Conservation (phyloP, 1,284 basidiomycete genomes). For the Golubevia pallescens region DNA sequence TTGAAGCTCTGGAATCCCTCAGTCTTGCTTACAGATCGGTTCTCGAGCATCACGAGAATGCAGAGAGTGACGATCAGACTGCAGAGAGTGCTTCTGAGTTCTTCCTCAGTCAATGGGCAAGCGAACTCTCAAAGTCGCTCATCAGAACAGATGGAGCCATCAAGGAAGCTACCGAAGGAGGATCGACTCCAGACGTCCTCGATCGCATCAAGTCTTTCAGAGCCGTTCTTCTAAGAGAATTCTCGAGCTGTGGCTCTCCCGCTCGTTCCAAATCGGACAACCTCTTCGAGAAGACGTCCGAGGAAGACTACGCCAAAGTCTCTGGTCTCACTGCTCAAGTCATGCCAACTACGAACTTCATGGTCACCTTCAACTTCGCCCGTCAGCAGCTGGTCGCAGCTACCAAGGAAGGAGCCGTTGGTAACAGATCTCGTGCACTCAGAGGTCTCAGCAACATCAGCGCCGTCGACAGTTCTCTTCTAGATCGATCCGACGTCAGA, state of each 20-base stretch:
- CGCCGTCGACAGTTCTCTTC: constrained; percentile 31
- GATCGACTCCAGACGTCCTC: too few species aligned
- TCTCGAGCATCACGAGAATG: constrained; percentile 70
- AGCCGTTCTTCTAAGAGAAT: too few species aligned
- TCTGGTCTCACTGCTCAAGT: constrained; percentile 25
- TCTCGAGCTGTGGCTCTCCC: too few species aligned
- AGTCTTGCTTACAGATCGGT: constrained; percentile 73
- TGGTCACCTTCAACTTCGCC: constrained; percentile 28
- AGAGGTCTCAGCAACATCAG: constrained; percentile 41
- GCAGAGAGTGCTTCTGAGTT: constrained; percentile 30
- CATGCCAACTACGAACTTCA: constrained; percentile 27
- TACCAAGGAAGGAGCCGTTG: constrained; percentile 34
- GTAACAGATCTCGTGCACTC: constrained; percentile 45
- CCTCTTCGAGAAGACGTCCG: constrained; percentile 13
- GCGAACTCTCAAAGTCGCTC: constrained; percentile 32
- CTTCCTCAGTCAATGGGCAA: constrained; percentile 34
- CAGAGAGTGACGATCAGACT: constrained; percentile 30
- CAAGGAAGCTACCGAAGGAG: too few species aligned
- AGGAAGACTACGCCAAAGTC: constrained; percentile 10
- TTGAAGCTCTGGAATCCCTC: constrained; percentile 71
- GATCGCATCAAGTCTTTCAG: too few species aligned
- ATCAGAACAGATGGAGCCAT: constrained; percentile 1
- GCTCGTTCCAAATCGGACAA: neutral
- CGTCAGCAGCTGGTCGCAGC: constrained; percentile 32
- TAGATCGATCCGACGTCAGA: constrained; percentile 19